Percentiles rank a stretch among this genome's conserved stretches.
phyloP scores from a whole-genome alignment of 2,329 filamentous ascomycete species.

The Botryosphaeria dothidea region DNA sequence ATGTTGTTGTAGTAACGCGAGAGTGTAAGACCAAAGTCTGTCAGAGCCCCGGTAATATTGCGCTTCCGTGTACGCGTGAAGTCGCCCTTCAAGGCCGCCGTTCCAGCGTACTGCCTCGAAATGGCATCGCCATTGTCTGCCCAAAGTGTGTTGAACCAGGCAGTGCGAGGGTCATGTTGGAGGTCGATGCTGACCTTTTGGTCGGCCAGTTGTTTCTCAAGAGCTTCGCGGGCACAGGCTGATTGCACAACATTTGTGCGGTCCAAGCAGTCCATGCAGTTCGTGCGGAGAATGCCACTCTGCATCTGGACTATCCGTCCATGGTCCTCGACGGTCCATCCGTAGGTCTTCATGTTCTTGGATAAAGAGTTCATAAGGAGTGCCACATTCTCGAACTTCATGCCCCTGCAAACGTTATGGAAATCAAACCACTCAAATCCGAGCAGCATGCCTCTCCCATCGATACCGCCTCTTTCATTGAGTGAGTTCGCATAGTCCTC shows the following conservation, averaged over 20 bases:
- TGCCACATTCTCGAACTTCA: slow-evolving; percentile 96
- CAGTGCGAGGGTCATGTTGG: slow-evolving; percentile 74
- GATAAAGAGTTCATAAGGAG: slow-evolving; percentile 72
- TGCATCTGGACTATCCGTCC: slow-evolving; percentile 54
- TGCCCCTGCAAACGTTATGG: slow-evolving; percentile 85
- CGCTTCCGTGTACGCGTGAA: slow-evolving; percentile 90
- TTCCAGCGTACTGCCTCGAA: slow-evolving; percentile 93
- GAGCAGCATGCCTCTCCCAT: slow-evolving; percentile 52
- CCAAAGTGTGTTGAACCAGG: slow-evolving; percentile 97
- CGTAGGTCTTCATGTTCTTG: slow-evolving; percentile 66
- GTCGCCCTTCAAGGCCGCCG: slow-evolving; percentile 93
- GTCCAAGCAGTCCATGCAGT: slow-evolving; percentile 98
- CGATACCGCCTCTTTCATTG: slow-evolving; percentile 59
- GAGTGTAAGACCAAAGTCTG: slow-evolving; percentile 85
- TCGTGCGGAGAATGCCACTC: slow-evolving; percentile 80
- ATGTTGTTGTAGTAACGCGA: slow-evolving; percentile 82
- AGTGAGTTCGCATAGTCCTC: slow-evolving; percentile 66
- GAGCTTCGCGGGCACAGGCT: slow-evolving; percentile 78
- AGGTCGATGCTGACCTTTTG: slow-evolving; percentile 76
- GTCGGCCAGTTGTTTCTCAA: slow-evolving; percentile 75
- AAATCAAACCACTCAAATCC: slow-evolving; percentile 98
- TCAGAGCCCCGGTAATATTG: slow-evolving; percentile 86
- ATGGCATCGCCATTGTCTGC: slow-evolving; percentile 97
- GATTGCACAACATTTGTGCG: slow-evolving; percentile 95
- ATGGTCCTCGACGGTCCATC: slow-evolving; percentile 65